These are phyloP conservation scores for Pythium coloratum DNA, from an alignment of 352 stramenopile genomes.

Conservation along the genomic window DNA sequence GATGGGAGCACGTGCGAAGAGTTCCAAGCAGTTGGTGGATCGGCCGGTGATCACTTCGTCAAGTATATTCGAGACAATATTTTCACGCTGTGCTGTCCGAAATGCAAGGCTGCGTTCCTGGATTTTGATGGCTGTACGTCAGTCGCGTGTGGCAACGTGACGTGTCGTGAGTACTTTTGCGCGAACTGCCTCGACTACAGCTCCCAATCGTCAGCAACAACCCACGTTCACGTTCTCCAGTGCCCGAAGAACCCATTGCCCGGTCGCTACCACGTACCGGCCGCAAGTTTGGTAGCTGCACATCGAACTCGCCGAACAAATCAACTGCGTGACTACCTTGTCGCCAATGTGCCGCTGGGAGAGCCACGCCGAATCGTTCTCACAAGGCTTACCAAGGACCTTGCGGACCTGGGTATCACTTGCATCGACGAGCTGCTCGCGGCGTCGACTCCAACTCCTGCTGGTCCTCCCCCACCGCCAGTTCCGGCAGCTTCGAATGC, in stretches of 20 bases:
- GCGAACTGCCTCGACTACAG: slow-evolving; percentile 22
- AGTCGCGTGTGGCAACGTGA: slow-evolving; percentile 25
- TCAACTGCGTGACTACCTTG: slow-evolving; percentile 15
- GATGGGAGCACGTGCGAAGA: slow-evolving; percentile 15
- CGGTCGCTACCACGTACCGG: slow-evolving; percentile 12
- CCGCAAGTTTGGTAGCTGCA: not conserved
- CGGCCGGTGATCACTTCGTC: slow-evolving; percentile 11
- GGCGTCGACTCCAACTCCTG: not conserved
- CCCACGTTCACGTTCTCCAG: slow-evolving; percentile 19
- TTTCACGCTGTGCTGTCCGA: slow-evolving; percentile 24
- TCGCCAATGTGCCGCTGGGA: not conserved
- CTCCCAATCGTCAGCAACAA: slow-evolving; percentile 2
- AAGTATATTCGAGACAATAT: slow-evolving; percentile 25
- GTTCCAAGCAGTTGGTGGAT: slow-evolving; percentile 1
- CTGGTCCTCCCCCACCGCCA: not conserved
- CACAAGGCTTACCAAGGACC: not conserved
- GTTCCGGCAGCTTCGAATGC: not conserved
- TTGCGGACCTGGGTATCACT: not conserved
- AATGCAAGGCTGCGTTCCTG: slow-evolving; percentile 25
- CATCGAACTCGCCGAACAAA: slow-evolving; percentile 14
- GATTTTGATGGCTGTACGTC: slow-evolving; percentile 28
- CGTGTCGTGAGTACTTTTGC: slow-evolving; percentile 23
- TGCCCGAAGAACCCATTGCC: slow-evolving; percentile 20
- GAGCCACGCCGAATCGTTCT: not conserved
- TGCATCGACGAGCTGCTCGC: not conserved